Base-by-base conservation (phyloP, 768 basidiomycete genomes). In the Grammothele lineata region DNA sequence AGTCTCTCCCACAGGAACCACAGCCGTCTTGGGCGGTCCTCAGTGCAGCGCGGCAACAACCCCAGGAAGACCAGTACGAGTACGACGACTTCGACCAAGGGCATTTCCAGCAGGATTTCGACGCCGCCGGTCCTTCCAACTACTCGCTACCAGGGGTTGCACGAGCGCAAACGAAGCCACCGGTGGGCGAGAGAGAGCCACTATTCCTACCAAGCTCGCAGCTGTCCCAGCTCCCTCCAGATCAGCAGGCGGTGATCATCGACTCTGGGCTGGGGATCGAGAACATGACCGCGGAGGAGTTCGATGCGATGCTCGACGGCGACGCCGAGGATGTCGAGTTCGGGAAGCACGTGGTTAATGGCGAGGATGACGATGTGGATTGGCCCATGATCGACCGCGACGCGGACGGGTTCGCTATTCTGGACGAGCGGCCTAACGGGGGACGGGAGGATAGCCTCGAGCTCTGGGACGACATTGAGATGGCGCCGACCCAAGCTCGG, bases 251-350 rank as follows among this genome's bases (percentile, higher is more conserved):
- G 41, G 69, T 71, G 5, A 69, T 88, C 37, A 71, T 71, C 30
- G 72, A 70, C 22, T 80, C 82, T 1, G 86, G 86, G 4, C 66
- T 90, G 23, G 85, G 82, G 3, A 69, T 83, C 19, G 85, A 87
- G 56, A 59, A 72, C 50, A 86, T 89, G 85, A 68, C 72, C 48
- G 71, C 64, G 5, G 73, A 78, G 19, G 85, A 87, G 59, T 63
- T 88, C 27, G 71, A 67, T 18, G 78, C 74, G 21, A 71, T 85
- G 69, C 62, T 84, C 17, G 78, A 79, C 43, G 80, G 70, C 22
- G 80, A 81, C 2, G 80, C 74, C 10, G 77, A 78, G 50, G 82
- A 84, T 56, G 75, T 68, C 37, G 62, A 53, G 27, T 51, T 58
- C 30, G 54, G 43, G n/a, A 37, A 25, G 39, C 37, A 55, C 24